Conservation (phyloP, 805 yeast species). For the Candida ficus region DNA sequence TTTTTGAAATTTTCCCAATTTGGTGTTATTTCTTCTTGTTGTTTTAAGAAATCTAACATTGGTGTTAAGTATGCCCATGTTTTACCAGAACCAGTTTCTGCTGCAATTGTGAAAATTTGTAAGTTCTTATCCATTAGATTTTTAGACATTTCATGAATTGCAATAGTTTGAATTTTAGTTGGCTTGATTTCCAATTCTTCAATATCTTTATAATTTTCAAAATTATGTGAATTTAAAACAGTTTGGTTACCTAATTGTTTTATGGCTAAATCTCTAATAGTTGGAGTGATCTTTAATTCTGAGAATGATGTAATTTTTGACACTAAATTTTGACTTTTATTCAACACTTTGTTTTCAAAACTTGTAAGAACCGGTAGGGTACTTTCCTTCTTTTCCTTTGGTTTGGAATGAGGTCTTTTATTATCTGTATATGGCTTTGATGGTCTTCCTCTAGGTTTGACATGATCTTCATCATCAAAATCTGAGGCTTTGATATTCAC, state of each 20-base stretch:
- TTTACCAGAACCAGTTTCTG: conserved; percentile 97
- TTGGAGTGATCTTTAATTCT: conserved; percentile 62
- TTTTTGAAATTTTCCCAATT: conserved; percentile 29
- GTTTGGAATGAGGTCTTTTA: not conserved
- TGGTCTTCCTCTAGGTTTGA: not conserved
- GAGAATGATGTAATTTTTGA: conserved; percentile 57
- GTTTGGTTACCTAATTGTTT: conserved; percentile 47
- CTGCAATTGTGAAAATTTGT: conserved; percentile 75
- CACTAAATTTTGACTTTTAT: conserved; percentile 35
- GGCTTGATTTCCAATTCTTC: conserved; percentile 35
- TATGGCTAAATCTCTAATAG: conserved; percentile 55
- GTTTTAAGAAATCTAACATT: conserved; percentile 59
- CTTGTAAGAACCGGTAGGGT: conserved; percentile 18
- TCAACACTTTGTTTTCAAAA: conserved; percentile 27
- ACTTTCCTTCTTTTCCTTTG: conserved; percentile 7
- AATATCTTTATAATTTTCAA: conserved; percentile 14
- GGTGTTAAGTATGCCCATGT: conserved; percentile 90
- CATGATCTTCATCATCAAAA: not conserved
- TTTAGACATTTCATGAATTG: conserved; percentile 39
- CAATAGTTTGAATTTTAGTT: conserved; percentile 79
- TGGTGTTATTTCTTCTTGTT: conserved; percentile 35
- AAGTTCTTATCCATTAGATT: conserved; percentile 33
- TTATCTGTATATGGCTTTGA: not conserved
- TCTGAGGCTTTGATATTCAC: not conserved
- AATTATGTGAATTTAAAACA: conserved; percentile 29